Evolutionary conservation across 768 basidiomycete genomes (phyloP).

Genomic region (Collybia mongolica): DNA sequence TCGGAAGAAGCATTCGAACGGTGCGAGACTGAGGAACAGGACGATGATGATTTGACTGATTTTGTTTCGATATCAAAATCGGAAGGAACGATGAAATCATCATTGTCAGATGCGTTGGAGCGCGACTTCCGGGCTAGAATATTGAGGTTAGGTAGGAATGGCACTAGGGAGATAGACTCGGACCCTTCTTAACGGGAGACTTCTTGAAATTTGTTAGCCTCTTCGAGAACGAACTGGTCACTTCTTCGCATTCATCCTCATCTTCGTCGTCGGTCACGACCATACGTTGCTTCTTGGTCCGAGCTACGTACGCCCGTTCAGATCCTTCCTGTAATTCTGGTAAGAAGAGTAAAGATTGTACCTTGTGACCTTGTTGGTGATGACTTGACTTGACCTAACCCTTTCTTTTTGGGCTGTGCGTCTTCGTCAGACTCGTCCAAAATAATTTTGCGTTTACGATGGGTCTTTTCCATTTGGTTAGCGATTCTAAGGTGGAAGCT

Average conservation of each 20-base stretch:
- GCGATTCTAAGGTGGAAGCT: neutral
- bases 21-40: slow-evolving; percentile 50
- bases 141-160: neutral
- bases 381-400: slow-evolving; percentile 28
- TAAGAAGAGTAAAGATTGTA: slow-evolving; percentile 7
- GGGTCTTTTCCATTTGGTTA: slow-evolving; percentile 21
- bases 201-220: slow-evolving; percentile 66
- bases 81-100: slow-evolving; percentile 72
- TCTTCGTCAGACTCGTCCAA: slow-evolving; percentile 77
- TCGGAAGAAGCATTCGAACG: slow-evolving; percentile 33
- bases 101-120: slow-evolving; percentile 49
- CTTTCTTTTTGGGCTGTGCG: slow-evolving; percentile 14
- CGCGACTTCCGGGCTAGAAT: slow-evolving; percentile 39
- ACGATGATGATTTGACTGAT: slow-evolving; percentile 48
- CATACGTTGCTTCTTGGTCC: slow-evolving; percentile 62
- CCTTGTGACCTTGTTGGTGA: slow-evolving; percentile 38
- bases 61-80: slow-evolving; percentile 58
- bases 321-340: neutral
- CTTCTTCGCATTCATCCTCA: slow-evolving; percentile 44
- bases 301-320: slow-evolving; percentile 28
- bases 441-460: slow-evolving; percentile 67
- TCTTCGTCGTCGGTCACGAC: slow-evolving; percentile 52
- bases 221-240: slow-evolving; percentile 50
- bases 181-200: slow-evolving; percentile 56
- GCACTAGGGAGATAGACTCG: slow-evolving; percentile 9